Evolutionary conservation across 208 protist genomes (phyloP).

Genomic region (Trypanosoma conorhini): DNA sequence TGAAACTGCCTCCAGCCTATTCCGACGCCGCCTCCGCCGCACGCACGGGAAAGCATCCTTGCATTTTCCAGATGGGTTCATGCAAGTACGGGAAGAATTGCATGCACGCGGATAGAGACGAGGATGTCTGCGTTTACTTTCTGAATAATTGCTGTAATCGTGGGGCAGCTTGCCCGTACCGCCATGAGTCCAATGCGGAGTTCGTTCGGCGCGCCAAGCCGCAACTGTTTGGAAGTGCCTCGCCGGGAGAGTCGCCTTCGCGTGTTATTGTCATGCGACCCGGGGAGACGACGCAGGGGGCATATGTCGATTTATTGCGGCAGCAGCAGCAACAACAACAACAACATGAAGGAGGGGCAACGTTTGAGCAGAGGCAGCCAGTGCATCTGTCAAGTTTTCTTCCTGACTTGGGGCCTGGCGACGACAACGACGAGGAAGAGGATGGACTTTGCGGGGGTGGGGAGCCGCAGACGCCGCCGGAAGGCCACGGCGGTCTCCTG

Average conservation of each 20-base stretch:
- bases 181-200: slow-evolving; percentile 63
- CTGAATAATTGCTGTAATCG: slow-evolving; percentile 52
- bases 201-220: slow-evolving; percentile 29
- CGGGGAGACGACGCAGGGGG: neutral
- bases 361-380: neutral
- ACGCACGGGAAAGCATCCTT: slow-evolving; percentile 48
- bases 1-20: neutral
- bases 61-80: slow-evolving; percentile 65
- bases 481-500: neutral
- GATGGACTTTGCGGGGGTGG: neutral
- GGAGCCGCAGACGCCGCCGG: neutral
- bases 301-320: neutral
- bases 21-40: neutral
- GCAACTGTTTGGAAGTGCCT: neutral
- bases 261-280: neutral
- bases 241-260: neutral
- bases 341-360: neutral
- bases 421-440: too few species aligned
- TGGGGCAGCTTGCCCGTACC: slow-evolving; percentile 47
- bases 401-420: neutral
- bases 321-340: neutral
- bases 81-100: slow-evolving; percentile 74
- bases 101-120: slow-evolving; percentile 53
- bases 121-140: slow-evolving; percentile 74
- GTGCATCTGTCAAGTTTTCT: slow-evolving; percentile 21